These are phyloP conservation scores for Orbilia brochopaga DNA, from an alignment of 2,329 filamentous ascomycete species.

Conservation along the genomic window DNA sequence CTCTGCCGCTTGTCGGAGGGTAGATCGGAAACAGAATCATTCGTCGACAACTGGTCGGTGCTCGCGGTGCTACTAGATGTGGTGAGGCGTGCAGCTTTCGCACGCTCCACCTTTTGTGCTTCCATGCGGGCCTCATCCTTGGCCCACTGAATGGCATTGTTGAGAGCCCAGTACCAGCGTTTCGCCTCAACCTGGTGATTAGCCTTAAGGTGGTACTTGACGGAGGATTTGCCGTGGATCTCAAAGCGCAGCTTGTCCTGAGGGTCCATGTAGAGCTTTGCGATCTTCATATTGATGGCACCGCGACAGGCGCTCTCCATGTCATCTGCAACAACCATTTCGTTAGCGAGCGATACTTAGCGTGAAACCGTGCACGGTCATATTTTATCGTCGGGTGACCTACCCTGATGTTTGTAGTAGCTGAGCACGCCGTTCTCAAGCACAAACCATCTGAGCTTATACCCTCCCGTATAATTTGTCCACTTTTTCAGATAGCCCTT, in stretches of 20 bases:
- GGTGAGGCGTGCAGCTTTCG: conserved; percentile 75
- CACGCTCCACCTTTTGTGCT: conserved; percentile 62
- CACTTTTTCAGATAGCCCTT: conserved; percentile 99
- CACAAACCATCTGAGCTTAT: conserved; percentile 97
- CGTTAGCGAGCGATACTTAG: background rate
- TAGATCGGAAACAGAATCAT: conserved; percentile 60
- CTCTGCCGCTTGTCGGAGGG: conserved; percentile 58
- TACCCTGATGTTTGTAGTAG: conserved; percentile 95
- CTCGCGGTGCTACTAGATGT: conserved; percentile 61
- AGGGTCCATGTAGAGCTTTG: conserved; percentile 89
- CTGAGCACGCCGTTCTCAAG: conserved; percentile 95
- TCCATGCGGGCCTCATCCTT: conserved; percentile 97
- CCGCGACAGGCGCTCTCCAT: conserved; percentile 93
- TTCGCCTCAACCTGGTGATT: conserved; percentile 99
- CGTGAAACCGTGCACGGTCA: background rate
- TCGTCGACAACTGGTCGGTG: conserved; percentile 32
- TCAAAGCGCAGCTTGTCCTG: conserved; percentile 98
- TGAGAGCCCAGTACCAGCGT: conserved; percentile 97
- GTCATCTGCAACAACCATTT: conserved; percentile 68
- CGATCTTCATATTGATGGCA: conserved; percentile 98
- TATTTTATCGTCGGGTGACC: conserved; percentile 21
- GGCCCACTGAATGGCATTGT: conserved; percentile 97
- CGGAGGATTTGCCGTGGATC: conserved; percentile 95
- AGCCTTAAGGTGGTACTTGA: conserved; percentile 96
- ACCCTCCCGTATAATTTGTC: conserved; percentile 98